Base-by-base conservation (phyloP, 2,329 filamentous ascomycete genomes). In the Epichloe festucae region DNA sequence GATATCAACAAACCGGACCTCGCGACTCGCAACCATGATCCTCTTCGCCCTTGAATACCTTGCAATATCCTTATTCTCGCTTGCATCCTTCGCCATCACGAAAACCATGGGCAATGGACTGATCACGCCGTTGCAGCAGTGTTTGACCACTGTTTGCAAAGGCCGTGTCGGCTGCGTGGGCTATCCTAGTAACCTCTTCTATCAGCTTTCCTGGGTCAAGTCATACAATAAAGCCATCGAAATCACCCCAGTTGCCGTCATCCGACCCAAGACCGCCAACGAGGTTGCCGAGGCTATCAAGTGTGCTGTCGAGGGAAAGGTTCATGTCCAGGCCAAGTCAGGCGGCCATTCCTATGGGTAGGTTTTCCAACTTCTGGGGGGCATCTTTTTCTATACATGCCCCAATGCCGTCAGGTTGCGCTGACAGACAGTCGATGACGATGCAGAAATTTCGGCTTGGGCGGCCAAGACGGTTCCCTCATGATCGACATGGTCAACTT, bases 261-360 rank as follows among this genome's bases (percentile, higher is more conserved):
- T 81, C 3, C 68, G 77, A 7, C 81, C 81, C 0, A 64, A 67
- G 5, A 77, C 67, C 0, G 67, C 72, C 11, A 63, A 74, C 21
- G 76, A 84, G 51, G 74, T 84, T 2, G 71, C 78, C 1, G 73
- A 66, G 19, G 75, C 79, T 14, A 71, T 85, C 40, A 73, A 75
- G 48, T 84, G 81, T 59, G 81, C 80, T 5, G 67, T 61, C 2
- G 55, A 71, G 23, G 67, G 69, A 52, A 66, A 67, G 5, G 63
- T 77, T 49, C 75, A 77, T 56, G 78, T 84, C 0, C 79, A 84
- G 59, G 75, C 81, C 21, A 77, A 73, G 56, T 81, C 78, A 2
- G 82, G 81, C 4, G 82, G 82, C 0, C 82, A 85, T 58, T 84
- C 79, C 0, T 85, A 81, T 55, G 80, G 70, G 75, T 77, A 62